These are phyloP conservation scores for Candida buenavistaensis DNA, from an alignment of 1,139 yeast genomes.

Conservation along the genomic window DNA sequence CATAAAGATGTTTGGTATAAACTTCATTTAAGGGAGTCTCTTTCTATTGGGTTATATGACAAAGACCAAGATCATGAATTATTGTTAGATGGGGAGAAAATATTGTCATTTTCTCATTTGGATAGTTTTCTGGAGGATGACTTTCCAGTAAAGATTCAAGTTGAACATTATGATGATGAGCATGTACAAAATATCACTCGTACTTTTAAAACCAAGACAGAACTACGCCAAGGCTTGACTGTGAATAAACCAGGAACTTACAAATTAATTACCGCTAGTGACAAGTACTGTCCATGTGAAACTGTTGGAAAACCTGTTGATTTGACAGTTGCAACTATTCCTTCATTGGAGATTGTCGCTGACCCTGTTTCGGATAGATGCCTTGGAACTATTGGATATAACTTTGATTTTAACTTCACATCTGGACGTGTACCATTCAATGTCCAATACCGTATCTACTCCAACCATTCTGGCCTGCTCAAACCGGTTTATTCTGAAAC, in stretches of 20 bases:
- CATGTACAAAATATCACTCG: constrained; percentile 24
- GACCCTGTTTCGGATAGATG: constrained; percentile 78
- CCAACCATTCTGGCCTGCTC: constrained; percentile 34
- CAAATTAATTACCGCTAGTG: constrained; percentile 49
- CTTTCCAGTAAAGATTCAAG: constrained; percentile 48
- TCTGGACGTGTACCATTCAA: constrained; percentile 80
- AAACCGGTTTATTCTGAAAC: constrained; percentile 32
- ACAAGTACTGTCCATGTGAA: constrained; percentile 66
- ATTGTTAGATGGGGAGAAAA: constrained; percentile 38
- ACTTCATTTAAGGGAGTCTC: constrained; percentile 66
- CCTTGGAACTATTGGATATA: constrained; percentile 84
- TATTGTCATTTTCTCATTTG: constrained; percentile 25
- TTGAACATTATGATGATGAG: constrained; percentile 24
- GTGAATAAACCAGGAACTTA: constrained; percentile 67
- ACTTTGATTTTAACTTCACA: constrained; percentile 63
- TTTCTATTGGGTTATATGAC: constrained; percentile 43
- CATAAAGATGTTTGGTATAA: constrained; percentile 50
- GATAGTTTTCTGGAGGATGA: constrained; percentile 27
- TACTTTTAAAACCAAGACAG: constrained; percentile 32
- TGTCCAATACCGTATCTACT: constrained; percentile 61
- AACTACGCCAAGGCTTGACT: constrained; percentile 32
- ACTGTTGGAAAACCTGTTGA: constrained; percentile 24
- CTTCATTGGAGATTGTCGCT: constrained; percentile 53
- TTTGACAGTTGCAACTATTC: constrained; percentile 38
- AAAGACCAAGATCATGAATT: constrained; percentile 39